A percentile compares a stretch with the other conserved stretches of the same genome.
Evolutionary conservation across 2,329 filamentous ascomycete species (phyloP).

Genomic region (Diaporthe nobilis): DNA sequence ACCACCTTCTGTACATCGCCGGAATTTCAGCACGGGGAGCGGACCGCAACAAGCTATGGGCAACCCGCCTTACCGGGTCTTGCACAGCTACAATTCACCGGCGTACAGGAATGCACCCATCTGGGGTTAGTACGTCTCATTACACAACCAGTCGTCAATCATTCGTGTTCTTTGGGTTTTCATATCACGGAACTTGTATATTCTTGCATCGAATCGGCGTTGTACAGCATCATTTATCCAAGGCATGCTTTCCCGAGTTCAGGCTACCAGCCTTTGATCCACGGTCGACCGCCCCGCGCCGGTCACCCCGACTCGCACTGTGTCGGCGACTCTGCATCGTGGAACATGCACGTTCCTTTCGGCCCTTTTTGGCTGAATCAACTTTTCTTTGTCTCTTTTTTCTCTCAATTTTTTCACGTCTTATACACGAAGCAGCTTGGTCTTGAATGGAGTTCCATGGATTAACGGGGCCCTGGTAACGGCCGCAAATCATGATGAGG

Average conservation of each 20-base stretch:
- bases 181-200: conserved; percentile 25
- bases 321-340: neutral
- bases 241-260: neutral
- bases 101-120: conserved; percentile 69
- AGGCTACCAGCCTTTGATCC: neutral
- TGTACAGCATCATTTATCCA: conserved; percentile 23
- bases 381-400: conserved; percentile 20
- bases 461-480: neutral
- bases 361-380: neutral
- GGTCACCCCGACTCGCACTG: neutral
- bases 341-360: neutral
- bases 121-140: conserved; percentile 60
- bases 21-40: conserved; percentile 55
- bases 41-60: conserved; percentile 43
- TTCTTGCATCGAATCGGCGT: conserved; percentile 30
- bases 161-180: neutral
- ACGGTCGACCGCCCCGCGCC: neutral
- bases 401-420: neutral
- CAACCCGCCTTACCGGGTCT: conserved; percentile 62
- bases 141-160: neutral
- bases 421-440: neutral
- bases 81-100: conserved; percentile 72
- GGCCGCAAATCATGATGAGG: neutral
- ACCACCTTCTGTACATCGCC: conserved; percentile 53
- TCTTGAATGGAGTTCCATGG: conserved; percentile 12